phyloP scores from a whole-genome alignment of 2,329 filamentous ascomycete genomes.

The Cladosporium sp. region DNA sequence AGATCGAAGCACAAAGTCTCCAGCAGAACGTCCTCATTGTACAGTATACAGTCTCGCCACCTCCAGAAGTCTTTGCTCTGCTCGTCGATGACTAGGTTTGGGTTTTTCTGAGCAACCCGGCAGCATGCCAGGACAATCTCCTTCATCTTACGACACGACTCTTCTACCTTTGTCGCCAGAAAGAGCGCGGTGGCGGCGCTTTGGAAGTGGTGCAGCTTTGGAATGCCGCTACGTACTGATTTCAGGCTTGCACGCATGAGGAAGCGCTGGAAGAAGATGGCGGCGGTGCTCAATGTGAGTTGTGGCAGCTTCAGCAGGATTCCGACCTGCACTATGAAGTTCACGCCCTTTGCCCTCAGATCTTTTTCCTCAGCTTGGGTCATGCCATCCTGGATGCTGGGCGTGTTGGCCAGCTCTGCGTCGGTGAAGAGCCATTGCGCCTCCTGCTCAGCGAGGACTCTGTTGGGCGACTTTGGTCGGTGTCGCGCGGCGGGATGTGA shows the following conservation, averaged over 20 bases:
- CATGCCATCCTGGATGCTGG: conserved; percentile 82
- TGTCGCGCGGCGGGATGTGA: conserved; percentile 43
- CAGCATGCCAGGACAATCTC: conserved; percentile 92
- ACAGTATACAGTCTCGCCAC: conserved; percentile 91
- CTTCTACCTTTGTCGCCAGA: conserved; percentile 94
- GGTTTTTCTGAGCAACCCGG: conserved; percentile 91
- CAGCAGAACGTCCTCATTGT: conserved; percentile 88
- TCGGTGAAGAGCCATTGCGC: conserved; percentile 87
- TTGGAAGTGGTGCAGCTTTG: conserved; percentile 80
- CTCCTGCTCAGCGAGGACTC: conserved; percentile 56
- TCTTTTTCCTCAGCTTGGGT: conserved; percentile 73
- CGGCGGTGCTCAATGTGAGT: conserved; percentile 86
- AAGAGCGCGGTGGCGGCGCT: conserved; percentile 90
- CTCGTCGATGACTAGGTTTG: conserved; percentile 86
- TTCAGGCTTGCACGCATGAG: conserved; percentile 88
- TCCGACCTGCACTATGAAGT: conserved; percentile 93
- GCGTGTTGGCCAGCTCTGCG: conserved; percentile 78
- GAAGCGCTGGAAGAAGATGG: conserved; percentile 93
- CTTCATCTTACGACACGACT: conserved; percentile 93
- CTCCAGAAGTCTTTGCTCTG: conserved; percentile 98
- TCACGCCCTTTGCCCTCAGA: conserved; percentile 84
- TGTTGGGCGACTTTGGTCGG: conserved; percentile 39
- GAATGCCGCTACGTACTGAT: conserved; percentile 62
- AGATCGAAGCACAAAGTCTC: conserved; percentile 93
- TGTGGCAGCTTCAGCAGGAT: conserved; percentile 90